Evolutionary conservation across 306 rosid species (phyloP).

Genomic region (Neltuma alba): DNA sequence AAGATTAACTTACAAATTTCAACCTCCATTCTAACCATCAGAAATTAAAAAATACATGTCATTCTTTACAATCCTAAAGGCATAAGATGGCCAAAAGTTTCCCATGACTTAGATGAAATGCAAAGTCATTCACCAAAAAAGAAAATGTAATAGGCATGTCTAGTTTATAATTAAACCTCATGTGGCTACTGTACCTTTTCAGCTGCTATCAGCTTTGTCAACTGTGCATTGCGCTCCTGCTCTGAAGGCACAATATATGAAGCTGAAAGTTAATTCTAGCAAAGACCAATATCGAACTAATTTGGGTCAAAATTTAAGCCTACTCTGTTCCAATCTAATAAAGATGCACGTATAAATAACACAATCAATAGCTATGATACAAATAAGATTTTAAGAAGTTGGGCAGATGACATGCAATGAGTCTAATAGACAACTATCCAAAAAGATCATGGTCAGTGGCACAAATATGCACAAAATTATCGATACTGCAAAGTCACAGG

Average conservation of each 20-base stretch:
- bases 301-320: not conserved
- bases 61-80: slow-evolving; percentile 19
- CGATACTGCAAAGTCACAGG: not conserved
- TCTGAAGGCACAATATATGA: slow-evolving; percentile 50
- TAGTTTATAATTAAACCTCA: not conserved
- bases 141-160: slow-evolving; percentile 8
- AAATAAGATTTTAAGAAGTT: not conserved
- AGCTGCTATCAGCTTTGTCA: slow-evolving; percentile 48
- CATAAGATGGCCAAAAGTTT: slow-evolving; percentile 8
- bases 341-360: not conserved
- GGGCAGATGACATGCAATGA: not conserved
- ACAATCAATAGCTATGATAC: not conserved
- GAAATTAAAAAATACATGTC: slow-evolving; percentile 23
- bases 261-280: slow-evolving; percentile 47
- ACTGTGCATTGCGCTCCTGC: slow-evolving; percentile 48
- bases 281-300: not conserved
- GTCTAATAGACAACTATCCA: not conserved
- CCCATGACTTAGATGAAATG: slow-evolving; percentile 1
- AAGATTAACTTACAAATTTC: not conserved
- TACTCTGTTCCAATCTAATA: not conserved
- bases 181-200: slow-evolving; percentile 60
- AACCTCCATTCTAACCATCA: slow-evolving; percentile 2
- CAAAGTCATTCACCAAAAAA: not conserved
- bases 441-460: not conserved
- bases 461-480: not conserved